Base-by-base conservation (phyloP, 2,329 filamentous ascomycete genomes). In the Dichotomopilus funicola region DNA sequence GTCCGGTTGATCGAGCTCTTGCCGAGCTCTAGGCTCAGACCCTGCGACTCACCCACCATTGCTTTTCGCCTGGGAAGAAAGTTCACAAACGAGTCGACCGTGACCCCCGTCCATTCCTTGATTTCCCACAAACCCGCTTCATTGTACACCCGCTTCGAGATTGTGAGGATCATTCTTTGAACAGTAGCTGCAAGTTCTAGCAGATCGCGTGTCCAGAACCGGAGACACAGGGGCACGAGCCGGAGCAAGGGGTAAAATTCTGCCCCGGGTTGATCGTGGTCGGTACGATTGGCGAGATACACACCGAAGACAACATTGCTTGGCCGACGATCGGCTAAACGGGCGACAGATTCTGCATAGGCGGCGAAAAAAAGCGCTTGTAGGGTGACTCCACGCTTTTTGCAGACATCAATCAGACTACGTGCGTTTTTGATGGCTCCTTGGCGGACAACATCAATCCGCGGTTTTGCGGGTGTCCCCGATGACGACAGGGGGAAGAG, bases 241-340 rank as follows among this genome's bases (percentile, higher is more conserved):
- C 88, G 91, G 19, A 96, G 76, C 0, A 89, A 94, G 0, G 91
- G 91, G 36, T 82, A 85, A 0, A 0, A 62, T 2, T 80, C 72
- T 0, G 62, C 61, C 0, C 73, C 66, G 2, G 80, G 72, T 1
- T 83, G 67, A 3, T 77, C 72, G 3, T 78, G 72, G 7, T 78
- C 73, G 0, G 79, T 77, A 51, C 90, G 81, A 67, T 95, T 95
- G 43, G 90, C 88, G 7, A 95, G 79, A 68, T 96, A 96, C 27
- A 96, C 71, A 1, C 91, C 91, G 50, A 96, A 78, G 0, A 89
- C 71, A 1, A 88, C 69, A 41, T 81, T 9, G 2, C 10, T 35
- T 6, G 31, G 42, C 37, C 37, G 37, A 27, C 19, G 19, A 27
- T 27, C 57, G 19, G 62, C 31, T 6, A 54, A 7, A 6, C 37